These are phyloP conservation scores for Hordeum pubiflorum DNA, from an alignment of 202 grass and related monocot species.

Conservation along the genomic window DNA sequence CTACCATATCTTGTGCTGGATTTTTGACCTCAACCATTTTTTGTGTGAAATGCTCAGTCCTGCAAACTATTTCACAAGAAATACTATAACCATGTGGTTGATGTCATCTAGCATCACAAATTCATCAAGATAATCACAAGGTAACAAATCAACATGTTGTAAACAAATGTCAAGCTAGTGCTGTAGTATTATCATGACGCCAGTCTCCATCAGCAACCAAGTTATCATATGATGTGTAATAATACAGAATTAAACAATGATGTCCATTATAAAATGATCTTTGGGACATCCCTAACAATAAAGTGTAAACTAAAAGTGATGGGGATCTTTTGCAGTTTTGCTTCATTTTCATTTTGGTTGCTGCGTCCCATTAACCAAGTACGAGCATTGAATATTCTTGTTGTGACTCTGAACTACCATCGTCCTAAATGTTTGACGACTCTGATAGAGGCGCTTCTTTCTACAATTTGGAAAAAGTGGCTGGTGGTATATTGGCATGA, in stretches of 20 bases:
- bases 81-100: neutral
- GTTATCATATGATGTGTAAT: neutral
- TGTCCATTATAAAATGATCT: neutral
- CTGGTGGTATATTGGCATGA: conserved; percentile 17
- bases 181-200: neutral
- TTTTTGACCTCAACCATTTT: conserved; percentile 40
- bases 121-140: conserved; percentile 15
- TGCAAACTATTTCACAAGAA: conserved; percentile 21
- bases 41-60: conserved; percentile 13
- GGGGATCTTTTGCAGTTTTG: conserved; percentile 10
- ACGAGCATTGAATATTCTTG: conserved; percentile 30
- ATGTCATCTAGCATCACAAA: conserved; percentile 20
- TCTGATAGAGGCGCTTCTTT: conserved; percentile 20
- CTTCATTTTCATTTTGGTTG: conserved; percentile 24
- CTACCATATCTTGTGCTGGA: conserved; percentile 21
- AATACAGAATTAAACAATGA: neutral
- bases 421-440: conserved; percentile 19
- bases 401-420: conserved; percentile 26
- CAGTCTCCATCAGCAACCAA: neutral
- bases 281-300: conserved; percentile 13
- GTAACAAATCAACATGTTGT: neutral
- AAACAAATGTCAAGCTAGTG: conserved; percentile 7
- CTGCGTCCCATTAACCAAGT: conserved; percentile 28
- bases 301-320: neutral
- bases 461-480: conserved; percentile 24